Base-by-base conservation (phyloP, 2,329 filamentous ascomycete genomes). In the Diaporthe destruens region DNA sequence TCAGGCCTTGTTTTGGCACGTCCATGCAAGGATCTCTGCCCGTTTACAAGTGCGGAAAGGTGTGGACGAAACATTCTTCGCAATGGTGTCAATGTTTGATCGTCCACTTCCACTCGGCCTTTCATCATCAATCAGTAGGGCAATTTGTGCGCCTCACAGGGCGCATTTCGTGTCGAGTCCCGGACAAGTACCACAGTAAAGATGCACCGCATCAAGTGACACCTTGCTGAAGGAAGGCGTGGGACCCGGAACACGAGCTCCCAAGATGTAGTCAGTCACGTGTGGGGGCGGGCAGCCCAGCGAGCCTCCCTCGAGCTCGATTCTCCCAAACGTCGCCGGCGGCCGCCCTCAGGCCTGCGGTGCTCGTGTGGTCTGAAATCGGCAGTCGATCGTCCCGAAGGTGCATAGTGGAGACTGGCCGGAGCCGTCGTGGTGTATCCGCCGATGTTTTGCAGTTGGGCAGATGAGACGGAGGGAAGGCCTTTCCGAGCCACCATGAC, bases 71-170 rank as follows among this genome's bases (percentile, higher is more conserved):
- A 71, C 71, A 72, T 71, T 59, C 57, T 55, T 59, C 34, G 55
- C 57, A 53, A 59, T 56, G 69, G 49, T 55, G 56, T 63, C 61
- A 67, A 47, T 51, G 59, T 69, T 72, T 74, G 72, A 69, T 74
- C 63, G 63, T n/a, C 72, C 49, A 47, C 11, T 23, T 63, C 20
- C 49, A 47, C 53, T 9, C 44, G 39, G 49, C 47, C 49, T 61
- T 18, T 29, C 29, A 29, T 29, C 29, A 29, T 54, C 42, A 53
- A 29, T 54, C 42, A 53, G 68, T 42, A 70, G 47, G 23, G 32
- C 11, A 34, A 61, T 23, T 32, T 61, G 55, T 54, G 47, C 54
- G 51, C 32, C 67, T 18, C 8, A 32, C 44, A 12, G 25, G 29
- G 32, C 39, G 68, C 23, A 47, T 42, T 47, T 61, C 47, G 42